Conservation (phyloP, 257 asterid species). For the Apocynum venetum region DNA sequence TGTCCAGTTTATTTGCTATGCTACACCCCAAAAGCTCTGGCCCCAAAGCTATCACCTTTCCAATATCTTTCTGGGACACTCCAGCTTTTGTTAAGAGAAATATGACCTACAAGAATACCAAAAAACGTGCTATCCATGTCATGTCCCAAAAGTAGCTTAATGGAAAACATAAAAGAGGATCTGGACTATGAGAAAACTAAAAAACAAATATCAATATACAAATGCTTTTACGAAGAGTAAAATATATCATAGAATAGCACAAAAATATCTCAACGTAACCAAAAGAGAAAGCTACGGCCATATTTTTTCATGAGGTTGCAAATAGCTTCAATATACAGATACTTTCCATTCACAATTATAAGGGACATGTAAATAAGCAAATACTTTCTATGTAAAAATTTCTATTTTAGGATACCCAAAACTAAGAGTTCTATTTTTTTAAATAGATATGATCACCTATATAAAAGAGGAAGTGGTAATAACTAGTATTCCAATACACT, state of each 20-base stretch:
- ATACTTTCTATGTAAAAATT: too few relatives aligned
- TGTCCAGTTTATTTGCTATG: conserved; percentile 80
- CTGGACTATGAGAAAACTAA: neutral
- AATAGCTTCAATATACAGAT: too few relatives aligned
- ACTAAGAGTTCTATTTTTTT: too few relatives aligned
- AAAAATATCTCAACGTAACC: too few relatives aligned
- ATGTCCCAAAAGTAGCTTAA: neutral
- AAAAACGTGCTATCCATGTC: neutral
- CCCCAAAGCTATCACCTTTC: conserved; percentile 74
- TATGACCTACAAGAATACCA: conserved; percentile 44
- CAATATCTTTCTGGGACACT: conserved; percentile 59
- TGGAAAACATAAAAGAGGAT: neutral
- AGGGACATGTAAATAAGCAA: too few relatives aligned
- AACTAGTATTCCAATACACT: too few relatives aligned
- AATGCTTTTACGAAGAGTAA: neutral
- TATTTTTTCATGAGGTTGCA: too few relatives aligned
- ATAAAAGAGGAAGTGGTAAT: too few relatives aligned
- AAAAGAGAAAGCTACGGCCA: too few relatives aligned
- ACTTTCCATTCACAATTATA: too few relatives aligned
- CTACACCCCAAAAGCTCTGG: conserved; percentile 94
- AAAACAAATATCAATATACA: neutral
- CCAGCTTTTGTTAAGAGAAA: conserved; percentile 88
- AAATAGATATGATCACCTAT: too few relatives aligned
- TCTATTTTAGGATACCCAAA: too few relatives aligned
- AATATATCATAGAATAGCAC: neutral